Base-by-base conservation (phyloP, 805 yeast genomes). In the Kurtzmaniella fragi region DNA sequence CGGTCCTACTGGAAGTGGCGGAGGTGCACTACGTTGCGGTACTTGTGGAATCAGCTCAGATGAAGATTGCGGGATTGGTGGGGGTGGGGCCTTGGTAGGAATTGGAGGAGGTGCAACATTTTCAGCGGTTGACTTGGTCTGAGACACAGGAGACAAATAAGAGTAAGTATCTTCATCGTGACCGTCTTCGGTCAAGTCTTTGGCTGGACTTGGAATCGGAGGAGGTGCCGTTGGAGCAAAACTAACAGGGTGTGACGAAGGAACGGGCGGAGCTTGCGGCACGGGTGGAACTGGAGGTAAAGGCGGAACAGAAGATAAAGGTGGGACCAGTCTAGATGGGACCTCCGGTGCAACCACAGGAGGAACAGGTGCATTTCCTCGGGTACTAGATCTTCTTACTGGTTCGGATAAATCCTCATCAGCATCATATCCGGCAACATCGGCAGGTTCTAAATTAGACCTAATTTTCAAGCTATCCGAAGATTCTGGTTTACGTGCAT, bases 391-490 rank as follows among this genome's bases (percentile, higher is more conserved):
- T 20, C 28, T 26, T 11, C 28, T 12, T 16, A 13, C 25, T 29
- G 37, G 30, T 35, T 34, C 71, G 12, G 70, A 64, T 10, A 59
- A 46, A 37, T 68, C 73, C 35, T 77, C 84, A 52, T 83, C 89
- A 0, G 87, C 87, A 40, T 83, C 87, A 50, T 81, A 81, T 0
- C 88, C 88, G 1, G 86, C 75, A 8, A 64, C 65, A 34, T 55
- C 61, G 3, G 25, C 25, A 20, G 25, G 50, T 41, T 1, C 53
- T 63, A 10, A 45, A 27, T n/a, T 27, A 6, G 43, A 37, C 17
- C 35, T 43, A 20, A 36, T 39, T 7, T 43, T 38, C 28, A 49
- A 38, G 25, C 25, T 8, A 8, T 20, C 25, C 8, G 5, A 8
- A 20, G 25, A 20, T 11, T 45, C 40, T 17, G 20, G 28, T 15